Percentiles rank a stretch among this genome's conserved stretches.
These are phyloP conservation scores for Botrytis deweyae DNA, from an alignment of 2,329 filamentous ascomycete genomes.

Conservation along the genomic window DNA sequence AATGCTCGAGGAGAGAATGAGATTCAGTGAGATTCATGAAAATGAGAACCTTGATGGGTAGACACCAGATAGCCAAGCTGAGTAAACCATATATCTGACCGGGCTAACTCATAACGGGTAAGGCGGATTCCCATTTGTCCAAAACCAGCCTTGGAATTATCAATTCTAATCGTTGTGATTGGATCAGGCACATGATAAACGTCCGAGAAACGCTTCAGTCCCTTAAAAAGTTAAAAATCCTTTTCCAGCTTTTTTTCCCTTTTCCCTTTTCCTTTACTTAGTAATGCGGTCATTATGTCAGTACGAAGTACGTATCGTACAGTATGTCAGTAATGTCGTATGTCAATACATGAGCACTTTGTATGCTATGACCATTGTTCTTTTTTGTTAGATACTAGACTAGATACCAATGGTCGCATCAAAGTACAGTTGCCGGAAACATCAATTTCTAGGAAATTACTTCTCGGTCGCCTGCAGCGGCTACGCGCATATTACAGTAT, in stretches of 20 bases:
- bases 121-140: background rate
- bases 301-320: background rate
- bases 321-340: background rate
- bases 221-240: background rate
- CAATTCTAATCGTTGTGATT: background rate
- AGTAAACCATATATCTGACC: background rate
- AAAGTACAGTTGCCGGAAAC: background rate
- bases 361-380: background rate
- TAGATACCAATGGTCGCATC: background rate
- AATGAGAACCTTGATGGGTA: slow-evolving; percentile 19
- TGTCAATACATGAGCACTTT: background rate
- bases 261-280: background rate
- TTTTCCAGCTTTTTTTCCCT: background rate
- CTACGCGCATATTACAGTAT: background rate
- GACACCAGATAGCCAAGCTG: background rate
- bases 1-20: background rate
- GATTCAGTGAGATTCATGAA: background rate
- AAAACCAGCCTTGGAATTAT: background rate
- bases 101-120: background rate
- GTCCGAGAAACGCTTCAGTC: background rate
- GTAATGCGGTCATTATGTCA: background rate
- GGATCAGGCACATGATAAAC: background rate
- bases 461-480: background rate
- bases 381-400: background rate
- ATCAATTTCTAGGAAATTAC: background rate